Evolutionary conservation across 2,329 filamentous ascomycete species (phyloP).

Genomic region (Hirsutella thompsonii): DNA sequence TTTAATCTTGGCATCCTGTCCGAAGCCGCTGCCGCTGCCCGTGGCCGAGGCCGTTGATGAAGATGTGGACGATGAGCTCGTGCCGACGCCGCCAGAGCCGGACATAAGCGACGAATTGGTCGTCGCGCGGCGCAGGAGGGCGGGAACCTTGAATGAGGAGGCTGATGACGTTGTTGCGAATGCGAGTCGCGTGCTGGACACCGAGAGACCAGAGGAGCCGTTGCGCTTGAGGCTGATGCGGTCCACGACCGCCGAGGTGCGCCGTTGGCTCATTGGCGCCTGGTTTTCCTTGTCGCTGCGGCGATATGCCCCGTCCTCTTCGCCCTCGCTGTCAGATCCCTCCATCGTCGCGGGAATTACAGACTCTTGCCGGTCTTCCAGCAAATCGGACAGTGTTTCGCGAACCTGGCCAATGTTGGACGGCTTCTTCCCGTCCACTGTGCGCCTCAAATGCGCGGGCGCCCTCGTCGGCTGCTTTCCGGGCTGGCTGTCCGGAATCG

Average conservation of each 20-base stretch:
- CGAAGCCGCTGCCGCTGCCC: slow-evolving; percentile 21
- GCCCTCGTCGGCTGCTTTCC: slow-evolving; percentile 18
- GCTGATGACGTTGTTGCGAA: slow-evolving; percentile 34
- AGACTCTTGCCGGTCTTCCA: slow-evolving; percentile 51
- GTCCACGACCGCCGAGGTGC: slow-evolving; percentile 47
- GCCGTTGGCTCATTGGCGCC: slow-evolving; percentile 18
- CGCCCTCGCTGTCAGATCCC: slow-evolving; percentile 28
- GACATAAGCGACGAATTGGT: slow-evolving; percentile 43
- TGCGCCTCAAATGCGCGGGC: slow-evolving; percentile 49
- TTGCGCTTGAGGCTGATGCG: slow-evolving; percentile 57
- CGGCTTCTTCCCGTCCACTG: slow-evolving; percentile 51
- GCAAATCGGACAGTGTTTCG: slow-evolving; percentile 69
- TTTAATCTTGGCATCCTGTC: slow-evolving; percentile 42
- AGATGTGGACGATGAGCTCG: not conserved
- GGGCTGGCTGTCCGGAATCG: slow-evolving; percentile 40
- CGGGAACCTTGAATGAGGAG: slow-evolving; percentile 52
- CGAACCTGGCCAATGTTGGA: slow-evolving; percentile 69
- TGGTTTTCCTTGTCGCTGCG: slow-evolving; percentile 37
- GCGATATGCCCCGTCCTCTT: slow-evolving; percentile 9
- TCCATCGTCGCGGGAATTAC: slow-evolving; percentile 31
- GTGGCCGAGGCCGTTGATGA: slow-evolving; percentile 15
- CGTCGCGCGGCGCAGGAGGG: slow-evolving; percentile 60
- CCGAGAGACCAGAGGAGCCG: slow-evolving; percentile 23
- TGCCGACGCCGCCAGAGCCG: slow-evolving; percentile 6
- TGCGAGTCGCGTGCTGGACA: slow-evolving; percentile 32